These are phyloP conservation scores for Vitis amurensis DNA, from an alignment of 164 flowering plant species.

Conservation along the genomic window DNA sequence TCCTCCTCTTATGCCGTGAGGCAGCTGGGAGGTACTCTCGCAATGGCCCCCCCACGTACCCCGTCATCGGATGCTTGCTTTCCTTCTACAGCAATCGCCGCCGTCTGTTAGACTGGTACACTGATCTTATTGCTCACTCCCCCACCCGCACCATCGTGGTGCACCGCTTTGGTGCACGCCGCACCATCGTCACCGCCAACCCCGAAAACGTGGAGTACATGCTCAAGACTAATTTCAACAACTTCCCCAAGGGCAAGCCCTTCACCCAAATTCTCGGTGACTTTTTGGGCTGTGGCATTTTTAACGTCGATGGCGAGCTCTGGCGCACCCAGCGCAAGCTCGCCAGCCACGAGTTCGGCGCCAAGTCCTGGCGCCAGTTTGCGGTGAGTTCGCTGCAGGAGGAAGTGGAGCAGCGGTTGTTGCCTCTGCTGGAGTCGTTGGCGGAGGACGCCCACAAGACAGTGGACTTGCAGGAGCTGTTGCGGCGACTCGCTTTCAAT, in stretches of 20 bases:
- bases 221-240: conserved; percentile 37
- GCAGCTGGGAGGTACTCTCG: not conserved
- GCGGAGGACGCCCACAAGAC: not conserved
- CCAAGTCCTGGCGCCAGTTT: conserved; percentile 23
- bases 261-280: conserved; percentile 35
- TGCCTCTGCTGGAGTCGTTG: conserved; percentile 22
- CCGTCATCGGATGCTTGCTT: conserved; percentile 31
- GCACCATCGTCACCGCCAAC: conserved; percentile 37
- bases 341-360: conserved; percentile 34
- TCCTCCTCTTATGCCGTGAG: conserved; percentile 8
- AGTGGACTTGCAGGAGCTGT: conserved; percentile 31
- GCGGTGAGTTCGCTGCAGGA: conserved; percentile 16
- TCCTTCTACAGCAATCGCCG: conserved; percentile 28
- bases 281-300: conserved; percentile 45
- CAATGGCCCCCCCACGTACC: conserved; percentile 25
- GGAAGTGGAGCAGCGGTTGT: conserved; percentile 23
- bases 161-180: conserved; percentile 18
- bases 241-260: conserved; percentile 44
- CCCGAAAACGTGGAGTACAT: conserved; percentile 41
- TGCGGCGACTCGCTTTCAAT: conserved; percentile 48
- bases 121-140: conserved; percentile 26
- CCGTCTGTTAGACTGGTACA: conserved; percentile 37
- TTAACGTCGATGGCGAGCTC: conserved; percentile 38
- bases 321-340: conserved; percentile 43
- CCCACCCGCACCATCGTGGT: conserved; percentile 27